Conservation (phyloP, 78 protist genomes). For the Dictyostelium capitatum region DNA sequence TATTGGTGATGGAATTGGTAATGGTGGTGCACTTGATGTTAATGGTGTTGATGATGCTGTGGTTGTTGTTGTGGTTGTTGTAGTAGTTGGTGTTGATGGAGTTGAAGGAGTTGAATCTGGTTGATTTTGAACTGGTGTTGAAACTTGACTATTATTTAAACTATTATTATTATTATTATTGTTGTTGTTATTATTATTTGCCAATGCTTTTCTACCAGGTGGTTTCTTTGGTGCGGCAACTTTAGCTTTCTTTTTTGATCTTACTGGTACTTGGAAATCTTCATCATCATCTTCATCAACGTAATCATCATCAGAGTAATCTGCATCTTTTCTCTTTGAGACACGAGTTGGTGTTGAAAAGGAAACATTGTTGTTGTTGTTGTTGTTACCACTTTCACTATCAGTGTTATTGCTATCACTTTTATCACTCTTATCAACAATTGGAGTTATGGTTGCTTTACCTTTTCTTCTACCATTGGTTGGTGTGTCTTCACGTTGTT, state of each 20-base stretch:
- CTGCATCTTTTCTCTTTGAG: not conserved
- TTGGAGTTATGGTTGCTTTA: not conserved
- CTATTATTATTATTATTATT: not conserved
- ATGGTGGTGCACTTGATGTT: not conserved
- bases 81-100: not conserved
- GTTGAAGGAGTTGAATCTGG: not conserved
- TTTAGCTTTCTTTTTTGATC: constrained; percentile 58
- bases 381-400: not conserved
- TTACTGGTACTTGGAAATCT: not conserved
- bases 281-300: constrained; percentile 22
- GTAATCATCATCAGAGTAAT: constrained; percentile 7
- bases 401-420: not conserved
- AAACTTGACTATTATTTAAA: not conserved
- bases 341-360: not conserved
- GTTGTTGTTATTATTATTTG: not conserved
- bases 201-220: not conserved
- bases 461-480: not conserved
- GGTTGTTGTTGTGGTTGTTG: not conserved
- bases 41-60: not conserved
- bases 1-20: constrained; percentile 24
- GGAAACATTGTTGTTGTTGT: not conserved
- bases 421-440: not conserved
- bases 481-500: not conserved
- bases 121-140: not conserved
- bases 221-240: constrained; percentile 1